These are phyloP conservation scores for Avena eriantha DNA, from an alignment of 176 grass and related monocot genomes.

Conservation along the genomic window DNA sequence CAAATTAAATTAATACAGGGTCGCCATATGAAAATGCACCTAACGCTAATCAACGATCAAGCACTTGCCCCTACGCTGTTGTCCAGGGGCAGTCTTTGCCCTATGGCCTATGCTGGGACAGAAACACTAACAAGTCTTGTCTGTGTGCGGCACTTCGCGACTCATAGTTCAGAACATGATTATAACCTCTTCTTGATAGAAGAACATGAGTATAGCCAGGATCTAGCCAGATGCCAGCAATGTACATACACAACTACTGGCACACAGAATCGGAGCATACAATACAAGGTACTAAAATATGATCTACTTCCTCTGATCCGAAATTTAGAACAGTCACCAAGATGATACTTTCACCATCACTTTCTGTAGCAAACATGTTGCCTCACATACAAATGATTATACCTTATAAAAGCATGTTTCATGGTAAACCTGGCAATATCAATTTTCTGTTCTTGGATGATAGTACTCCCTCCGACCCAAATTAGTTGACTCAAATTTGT, in stretches of 20 bases:
- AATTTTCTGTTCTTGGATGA: background rate
- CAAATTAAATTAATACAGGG: background rate
- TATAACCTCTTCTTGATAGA: background rate
- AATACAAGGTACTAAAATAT: background rate
- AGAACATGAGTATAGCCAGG: slow-evolving; percentile 25
- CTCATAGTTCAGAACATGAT: background rate
- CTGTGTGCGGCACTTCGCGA: background rate
- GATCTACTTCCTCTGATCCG: background rate
- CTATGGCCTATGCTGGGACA: background rate
- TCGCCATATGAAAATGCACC: background rate
- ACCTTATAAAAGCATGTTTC: background rate
- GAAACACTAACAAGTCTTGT: background rate
- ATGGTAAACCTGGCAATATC: background rate
- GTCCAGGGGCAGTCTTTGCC: background rate
- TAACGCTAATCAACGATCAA: background rate
- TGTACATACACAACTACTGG: background rate
- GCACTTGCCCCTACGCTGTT: background rate
- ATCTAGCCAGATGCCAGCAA: background rate
- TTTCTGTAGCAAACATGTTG: background rate
- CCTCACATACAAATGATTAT: background rate
- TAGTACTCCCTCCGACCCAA: no score
- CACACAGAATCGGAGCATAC: slow-evolving; percentile 14
- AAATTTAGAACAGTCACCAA: background rate
- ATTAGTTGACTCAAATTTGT: no score
- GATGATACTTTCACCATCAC: background rate